Conservation (phyloP, 192 early-diverging fungal genomes). For the Linnemannia hyalina region DNA sequence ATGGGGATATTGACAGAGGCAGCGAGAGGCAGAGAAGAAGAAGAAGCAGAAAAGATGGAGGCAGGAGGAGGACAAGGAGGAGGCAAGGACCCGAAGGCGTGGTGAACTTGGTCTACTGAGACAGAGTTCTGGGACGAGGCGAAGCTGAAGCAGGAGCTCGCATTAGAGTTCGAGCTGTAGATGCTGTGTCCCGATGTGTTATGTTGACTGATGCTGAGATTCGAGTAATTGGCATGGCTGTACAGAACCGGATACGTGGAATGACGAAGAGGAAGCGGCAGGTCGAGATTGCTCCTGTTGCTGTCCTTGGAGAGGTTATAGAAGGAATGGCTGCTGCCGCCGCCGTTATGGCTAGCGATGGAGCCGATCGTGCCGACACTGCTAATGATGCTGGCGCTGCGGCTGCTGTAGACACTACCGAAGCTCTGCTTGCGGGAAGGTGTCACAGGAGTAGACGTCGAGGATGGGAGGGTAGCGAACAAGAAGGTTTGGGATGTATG, state of each 20-base stretch:
- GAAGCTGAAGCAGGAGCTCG: constrained; percentile 29
- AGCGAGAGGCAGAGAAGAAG: constrained; percentile 33
- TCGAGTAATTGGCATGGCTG: constrained; percentile 21
- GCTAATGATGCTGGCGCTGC: constrained; percentile 7
- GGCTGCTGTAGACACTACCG: constrained; percentile 25
- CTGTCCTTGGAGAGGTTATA: constrained; percentile 45
- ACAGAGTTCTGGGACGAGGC: constrained; percentile 29
- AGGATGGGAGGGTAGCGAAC: constrained; percentile 38
- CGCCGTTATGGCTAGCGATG: neutral
- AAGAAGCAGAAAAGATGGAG: constrained; percentile 31
- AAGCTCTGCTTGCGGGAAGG: constrained; percentile 10
- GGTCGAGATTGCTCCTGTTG: constrained; percentile 45
- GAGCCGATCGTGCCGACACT: constrained; percentile 15
- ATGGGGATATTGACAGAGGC: constrained; percentile 35
- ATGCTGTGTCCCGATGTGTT: constrained; percentile 20
- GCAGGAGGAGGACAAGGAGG: constrained; percentile 16
- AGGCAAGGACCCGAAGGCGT: constrained; percentile 53
- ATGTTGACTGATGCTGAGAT: constrained; percentile 24
- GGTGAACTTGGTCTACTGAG: constrained; percentile 28
- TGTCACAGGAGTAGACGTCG: neutral
- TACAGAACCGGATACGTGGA: constrained; percentile 24
- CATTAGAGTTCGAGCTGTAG: constrained; percentile 28
- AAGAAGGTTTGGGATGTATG: constrained; percentile 29
- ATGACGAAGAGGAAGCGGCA: constrained; percentile 21
- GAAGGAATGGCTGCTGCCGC: constrained; percentile 15